A percentile compares a stretch with the other conserved stretches of the same genome.
phyloP scores from a whole-genome alignment of 805 yeast genomes.

The Ogataea methanolica region DNA sequence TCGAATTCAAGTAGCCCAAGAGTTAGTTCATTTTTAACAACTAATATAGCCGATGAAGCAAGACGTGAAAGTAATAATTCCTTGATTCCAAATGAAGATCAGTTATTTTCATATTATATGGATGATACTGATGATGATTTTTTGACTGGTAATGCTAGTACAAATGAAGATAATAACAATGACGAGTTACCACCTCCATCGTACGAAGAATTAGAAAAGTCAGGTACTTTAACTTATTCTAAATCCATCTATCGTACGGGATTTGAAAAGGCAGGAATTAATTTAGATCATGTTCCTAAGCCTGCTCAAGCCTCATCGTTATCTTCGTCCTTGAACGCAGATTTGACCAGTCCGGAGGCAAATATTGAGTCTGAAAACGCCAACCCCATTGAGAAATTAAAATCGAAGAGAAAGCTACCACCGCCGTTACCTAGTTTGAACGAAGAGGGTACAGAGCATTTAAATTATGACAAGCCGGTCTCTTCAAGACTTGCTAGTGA shows the following conservation, averaged over 20 bases:
- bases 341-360: not conserved
- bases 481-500: constrained; percentile 9
- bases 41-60: not conserved
- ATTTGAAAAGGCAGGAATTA: constrained; percentile 32
- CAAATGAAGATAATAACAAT: not conserved
- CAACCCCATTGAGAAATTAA: constrained; percentile 1
- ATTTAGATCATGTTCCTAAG: constrained; percentile 23
- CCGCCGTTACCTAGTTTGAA: constrained; percentile 16
- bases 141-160: not conserved
- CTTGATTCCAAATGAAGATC: constrained; percentile 22
- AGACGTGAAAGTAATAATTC: constrained; percentile 20
- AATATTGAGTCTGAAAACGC: no score
- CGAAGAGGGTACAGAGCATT: constrained; percentile 1
- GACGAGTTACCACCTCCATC: constrained; percentile 28
- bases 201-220: constrained; percentile 30
- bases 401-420: constrained; percentile 22
- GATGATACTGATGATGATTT: constrained; percentile 6
- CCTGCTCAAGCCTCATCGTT: not conserved
- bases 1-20: constrained; percentile 22
- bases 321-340: not conserved
- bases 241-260: constrained; percentile 32
- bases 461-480: not conserved
- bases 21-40: constrained; percentile 16
- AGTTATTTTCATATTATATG: constrained; percentile 10
- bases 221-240: constrained; percentile 30